These are phyloP conservation scores for Phylloporus arenicola DNA, from an alignment of 768 basidiomycete species.

Conservation along the genomic window DNA sequence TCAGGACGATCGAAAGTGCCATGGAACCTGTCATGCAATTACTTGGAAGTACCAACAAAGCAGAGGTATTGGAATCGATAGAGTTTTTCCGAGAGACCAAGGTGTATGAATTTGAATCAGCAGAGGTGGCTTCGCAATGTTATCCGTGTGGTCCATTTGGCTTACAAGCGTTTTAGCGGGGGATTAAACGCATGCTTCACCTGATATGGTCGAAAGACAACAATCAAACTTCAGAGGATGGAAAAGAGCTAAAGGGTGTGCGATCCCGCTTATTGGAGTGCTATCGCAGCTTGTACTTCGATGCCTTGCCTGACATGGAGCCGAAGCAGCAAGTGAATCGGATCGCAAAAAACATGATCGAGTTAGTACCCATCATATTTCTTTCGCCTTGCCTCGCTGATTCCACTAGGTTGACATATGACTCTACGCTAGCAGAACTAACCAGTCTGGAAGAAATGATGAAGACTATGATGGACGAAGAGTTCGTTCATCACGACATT, in stretches of 20 bases:
- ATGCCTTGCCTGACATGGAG: slow-evolving; percentile 65
- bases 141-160: background rate
- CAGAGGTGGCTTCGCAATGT: slow-evolving; percentile 52
- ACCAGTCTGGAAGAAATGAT: slow-evolving; percentile 97
- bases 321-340: slow-evolving; percentile 85
- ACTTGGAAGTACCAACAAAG: slow-evolving; percentile 80
- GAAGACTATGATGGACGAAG: slow-evolving; percentile 92
- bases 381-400: background rate
- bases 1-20: slow-evolving; percentile 59
- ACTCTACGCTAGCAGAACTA: slow-evolving; percentile 88
- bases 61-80: slow-evolving; percentile 79
- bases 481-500: slow-evolving; percentile 76
- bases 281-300: slow-evolving; percentile 86
- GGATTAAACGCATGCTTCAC: slow-evolving; percentile 95
- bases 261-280: slow-evolving; percentile 83
- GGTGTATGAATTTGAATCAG: slow-evolving; percentile 74
- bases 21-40: slow-evolving; percentile 71
- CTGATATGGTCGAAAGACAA: slow-evolving; percentile 97
- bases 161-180: slow-evolving; percentile 43
- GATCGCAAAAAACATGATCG: slow-evolving; percentile 95
- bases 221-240: slow-evolving; percentile 67
- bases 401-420: slow-evolving; percentile 70
- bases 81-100: slow-evolving; percentile 84
- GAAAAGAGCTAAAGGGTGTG: slow-evolving; percentile 80
- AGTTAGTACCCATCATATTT: slow-evolving; percentile 45